phyloP scores from a whole-genome alignment of 2,329 filamentous ascomycete species.

The Aspergillus calidoustus region DNA sequence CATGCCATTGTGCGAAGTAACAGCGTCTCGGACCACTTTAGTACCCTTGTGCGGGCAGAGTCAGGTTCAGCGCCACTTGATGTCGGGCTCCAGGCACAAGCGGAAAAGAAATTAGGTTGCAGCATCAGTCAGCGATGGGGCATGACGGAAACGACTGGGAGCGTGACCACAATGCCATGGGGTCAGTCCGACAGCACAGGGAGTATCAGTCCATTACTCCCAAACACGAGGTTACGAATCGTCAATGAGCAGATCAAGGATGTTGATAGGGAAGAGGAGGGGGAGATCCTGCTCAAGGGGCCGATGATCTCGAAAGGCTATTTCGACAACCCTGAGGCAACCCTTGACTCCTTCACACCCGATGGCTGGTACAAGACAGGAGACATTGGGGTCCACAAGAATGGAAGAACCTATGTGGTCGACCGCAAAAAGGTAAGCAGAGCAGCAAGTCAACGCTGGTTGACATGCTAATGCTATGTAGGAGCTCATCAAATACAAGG shows the following conservation, averaged over 20 bases:
- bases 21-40: constrained; percentile 61
- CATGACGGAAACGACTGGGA: constrained; percentile 23
- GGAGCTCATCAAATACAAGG: constrained; percentile 27
- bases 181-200: constrained; percentile 19
- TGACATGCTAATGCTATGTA: constrained; percentile 5
- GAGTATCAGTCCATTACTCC: constrained; percentile 22
- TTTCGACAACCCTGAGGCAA: constrained; percentile 21
- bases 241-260: constrained; percentile 16
- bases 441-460: background rate
- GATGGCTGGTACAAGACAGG: constrained; percentile 23
- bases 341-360: constrained; percentile 14
- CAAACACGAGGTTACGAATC: constrained; percentile 21
- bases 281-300: constrained; percentile 22
- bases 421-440: constrained; percentile 23
- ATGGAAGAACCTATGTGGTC: constrained; percentile 20
- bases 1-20: constrained; percentile 63
- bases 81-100: constrained; percentile 57
- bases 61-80: constrained; percentile 63
- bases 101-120: constrained; percentile 54
- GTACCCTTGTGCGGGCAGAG: constrained; percentile 52
- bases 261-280: constrained; percentile 15
- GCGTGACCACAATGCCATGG: constrained; percentile 24
- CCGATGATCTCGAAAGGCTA: constrained; percentile 22
- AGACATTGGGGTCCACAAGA: constrained; percentile 20
- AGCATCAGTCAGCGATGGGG: constrained; percentile 23